Conservation (phyloP, 768 basidiomycete genomes). For the Lactarius psammicola region DNA sequence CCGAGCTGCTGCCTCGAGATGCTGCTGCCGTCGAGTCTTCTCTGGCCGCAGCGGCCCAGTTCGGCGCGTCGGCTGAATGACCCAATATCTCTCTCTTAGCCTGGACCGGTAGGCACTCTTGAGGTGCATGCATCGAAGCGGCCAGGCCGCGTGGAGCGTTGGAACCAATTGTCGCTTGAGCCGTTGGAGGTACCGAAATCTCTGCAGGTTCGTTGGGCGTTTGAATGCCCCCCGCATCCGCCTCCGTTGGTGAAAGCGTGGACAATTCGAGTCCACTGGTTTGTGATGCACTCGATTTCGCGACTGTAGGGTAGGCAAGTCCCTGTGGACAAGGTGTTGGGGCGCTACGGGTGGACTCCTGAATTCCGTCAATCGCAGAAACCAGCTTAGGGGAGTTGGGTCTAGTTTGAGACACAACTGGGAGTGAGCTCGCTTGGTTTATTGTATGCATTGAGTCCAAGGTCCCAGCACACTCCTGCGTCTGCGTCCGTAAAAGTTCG, state of each 20-base stretch:
- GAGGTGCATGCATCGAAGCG: conserved; percentile 14
- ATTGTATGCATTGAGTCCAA: neutral
- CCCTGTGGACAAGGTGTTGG: neutral
- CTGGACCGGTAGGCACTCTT: neutral
- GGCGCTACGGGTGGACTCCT: neutral
- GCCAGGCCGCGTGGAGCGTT: neutral
- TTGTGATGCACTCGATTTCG: neutral
- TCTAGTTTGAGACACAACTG: neutral
- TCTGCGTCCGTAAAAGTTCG: neutral
- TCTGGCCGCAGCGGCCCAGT: conserved; percentile 19
- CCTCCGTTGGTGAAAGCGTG: neutral
- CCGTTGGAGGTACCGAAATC: neutral
- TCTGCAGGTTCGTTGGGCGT: neutral
- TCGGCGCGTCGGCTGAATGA: conserved; percentile 15
- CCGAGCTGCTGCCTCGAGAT: neutral
- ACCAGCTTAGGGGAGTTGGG: neutral
- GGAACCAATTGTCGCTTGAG: neutral
- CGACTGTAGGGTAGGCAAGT: neutral
- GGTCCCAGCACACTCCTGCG: neutral
- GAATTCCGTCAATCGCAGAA: neutral
- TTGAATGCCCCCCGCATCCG: neutral
- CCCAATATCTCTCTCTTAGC: neutral
- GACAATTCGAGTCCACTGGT: neutral
- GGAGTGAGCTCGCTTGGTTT: conserved; percentile 9
- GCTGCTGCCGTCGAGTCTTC: conserved; percentile 3